A percentile compares a stretch with the other conserved stretches of the same genome.
These are phyloP conservation scores for Cinchona pubescens DNA, from an alignment of 257 asterid species.

Conservation along the genomic window DNA sequence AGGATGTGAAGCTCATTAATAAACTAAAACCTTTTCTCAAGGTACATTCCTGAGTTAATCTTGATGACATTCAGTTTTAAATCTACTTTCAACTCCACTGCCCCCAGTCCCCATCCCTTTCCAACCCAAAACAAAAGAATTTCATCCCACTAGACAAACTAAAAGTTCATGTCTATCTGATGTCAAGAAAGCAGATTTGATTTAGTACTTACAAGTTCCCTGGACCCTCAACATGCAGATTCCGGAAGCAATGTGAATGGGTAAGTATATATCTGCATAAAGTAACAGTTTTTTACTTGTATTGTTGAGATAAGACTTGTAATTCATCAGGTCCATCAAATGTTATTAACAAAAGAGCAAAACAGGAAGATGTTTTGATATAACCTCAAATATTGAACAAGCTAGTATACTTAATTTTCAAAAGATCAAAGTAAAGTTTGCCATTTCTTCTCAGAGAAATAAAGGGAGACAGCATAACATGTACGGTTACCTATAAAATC, in stretches of 20 bases:
- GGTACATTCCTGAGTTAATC: not conserved
- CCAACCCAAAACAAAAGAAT: not conserved
- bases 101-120: not conserved
- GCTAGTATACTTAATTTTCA: not conserved
- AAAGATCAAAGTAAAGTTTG: not conserved
- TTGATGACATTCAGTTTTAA: not conserved
- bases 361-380: not conserved
- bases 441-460: not conserved
- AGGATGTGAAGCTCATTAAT: not conserved
- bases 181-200: not conserved
- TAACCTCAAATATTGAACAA: not conserved
- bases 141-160: not conserved
- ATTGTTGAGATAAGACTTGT: not conserved
- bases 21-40: not conserved
- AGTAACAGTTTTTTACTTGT: not conserved
- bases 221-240: conserved; percentile 73
- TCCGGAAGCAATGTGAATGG: conserved; percentile 71
- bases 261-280: conserved; percentile 55
- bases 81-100: too few relatives aligned
- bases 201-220: conserved; percentile 61
- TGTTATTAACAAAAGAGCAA: not conserved
- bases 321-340: not conserved
- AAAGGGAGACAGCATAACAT: not conserved
- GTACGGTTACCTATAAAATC: not conserved
- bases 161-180: not conserved